phyloP scores from a whole-genome alignment of 2,329 filamentous ascomycete species.

The Tolypocladium tundrense region DNA sequence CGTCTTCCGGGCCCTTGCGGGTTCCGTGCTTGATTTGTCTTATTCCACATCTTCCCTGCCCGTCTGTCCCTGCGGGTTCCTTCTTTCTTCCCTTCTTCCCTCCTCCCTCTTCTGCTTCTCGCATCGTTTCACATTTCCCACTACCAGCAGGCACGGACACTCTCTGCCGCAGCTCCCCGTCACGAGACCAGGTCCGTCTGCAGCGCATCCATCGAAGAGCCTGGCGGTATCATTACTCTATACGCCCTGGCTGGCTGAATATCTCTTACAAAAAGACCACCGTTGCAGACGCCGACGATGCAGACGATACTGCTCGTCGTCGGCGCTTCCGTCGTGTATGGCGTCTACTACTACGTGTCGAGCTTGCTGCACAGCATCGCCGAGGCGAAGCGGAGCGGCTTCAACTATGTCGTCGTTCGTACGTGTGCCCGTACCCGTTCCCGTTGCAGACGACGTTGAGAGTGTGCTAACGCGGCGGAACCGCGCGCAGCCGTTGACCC shows the following conservation, averaged over 20 bases:
- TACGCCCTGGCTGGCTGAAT: no score
- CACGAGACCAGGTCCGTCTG: neutral
- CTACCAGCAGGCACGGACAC: neutral
- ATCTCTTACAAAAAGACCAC: neutral
- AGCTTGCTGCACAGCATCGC: conserved; percentile 35
- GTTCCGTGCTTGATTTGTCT: neutral
- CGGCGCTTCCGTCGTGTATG: conserved; percentile 22
- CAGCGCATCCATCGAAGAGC: neutral
- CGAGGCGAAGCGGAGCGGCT: conserved; percentile 37
- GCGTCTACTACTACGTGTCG: conserved; percentile 17
- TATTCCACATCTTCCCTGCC: neutral
- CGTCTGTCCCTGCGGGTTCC: neutral
- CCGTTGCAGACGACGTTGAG: neutral
- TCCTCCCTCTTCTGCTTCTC: neutral
- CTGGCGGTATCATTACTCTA: neutral
- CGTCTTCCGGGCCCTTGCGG: neutral
- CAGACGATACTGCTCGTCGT: conserved; percentile 24
- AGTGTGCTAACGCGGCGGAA: neutral
- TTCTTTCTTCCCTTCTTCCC: neutral
- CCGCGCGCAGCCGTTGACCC: conserved; percentile 31
- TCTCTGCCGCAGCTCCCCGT: neutral
- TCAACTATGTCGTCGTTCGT: conserved; percentile 46
- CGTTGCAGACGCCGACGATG: conserved; percentile 8
- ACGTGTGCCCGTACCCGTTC: conserved; percentile 17
- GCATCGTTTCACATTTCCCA: neutral